Evolutionary conservation across 1,284 basidiomycete species (phyloP).

Genomic region (Puccinia polysora): DNA sequence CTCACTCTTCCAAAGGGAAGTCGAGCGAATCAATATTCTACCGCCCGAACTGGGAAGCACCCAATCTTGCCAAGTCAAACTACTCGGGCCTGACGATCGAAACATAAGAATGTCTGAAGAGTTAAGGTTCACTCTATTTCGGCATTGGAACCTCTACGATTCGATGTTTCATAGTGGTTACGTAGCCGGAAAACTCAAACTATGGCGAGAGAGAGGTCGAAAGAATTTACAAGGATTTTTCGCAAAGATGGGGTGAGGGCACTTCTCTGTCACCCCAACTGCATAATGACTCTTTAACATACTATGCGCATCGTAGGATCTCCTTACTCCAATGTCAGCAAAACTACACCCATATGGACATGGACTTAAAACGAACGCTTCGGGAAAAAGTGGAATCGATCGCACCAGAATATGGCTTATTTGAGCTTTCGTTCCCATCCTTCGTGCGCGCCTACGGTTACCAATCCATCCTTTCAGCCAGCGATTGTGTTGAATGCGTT

Average conservation of each 20-base stretch:
- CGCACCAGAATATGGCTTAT: constrained; percentile 92
- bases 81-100: constrained; percentile 62
- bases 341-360: constrained; percentile 90
- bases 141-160: constrained; percentile 97
- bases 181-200: constrained; percentile 86
- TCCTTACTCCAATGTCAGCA: constrained; percentile 91
- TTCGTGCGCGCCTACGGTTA: constrained; percentile 89
- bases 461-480: constrained; percentile 76
- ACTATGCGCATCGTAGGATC: constrained; percentile 60
- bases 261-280: neutral
- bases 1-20: constrained; percentile 75
- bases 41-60: constrained; percentile 27
- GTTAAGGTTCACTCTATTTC: constrained; percentile 84
- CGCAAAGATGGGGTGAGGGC: constrained; percentile 92
- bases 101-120: constrained; percentile 76
- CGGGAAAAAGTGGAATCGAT: constrained; percentile 78
- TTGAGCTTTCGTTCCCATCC: constrained; percentile 86
- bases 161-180: constrained; percentile 97
- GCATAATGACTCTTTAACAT: neutral
- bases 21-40: constrained; percentile 68
- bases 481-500: constrained; percentile 87
- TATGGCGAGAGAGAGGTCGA: constrained; percentile 90
- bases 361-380: constrained; percentile 80
- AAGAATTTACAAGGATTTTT: constrained; percentile 83
- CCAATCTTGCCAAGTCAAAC: constrained; percentile 56